Evolutionary conservation across 192 early-diverging fungal species (phyloP).

Genomic region (Pecoramyces ruminantium): DNA sequence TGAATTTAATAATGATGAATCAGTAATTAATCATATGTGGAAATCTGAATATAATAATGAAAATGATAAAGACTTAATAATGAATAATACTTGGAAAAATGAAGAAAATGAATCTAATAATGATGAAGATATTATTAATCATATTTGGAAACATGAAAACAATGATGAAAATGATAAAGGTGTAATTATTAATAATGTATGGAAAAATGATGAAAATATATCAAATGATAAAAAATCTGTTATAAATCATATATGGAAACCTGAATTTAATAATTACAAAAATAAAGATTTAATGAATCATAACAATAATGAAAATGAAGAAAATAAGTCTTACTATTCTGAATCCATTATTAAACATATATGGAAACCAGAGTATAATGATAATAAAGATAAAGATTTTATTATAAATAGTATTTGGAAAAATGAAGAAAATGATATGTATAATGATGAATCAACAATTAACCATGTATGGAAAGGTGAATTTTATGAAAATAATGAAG

Average conservation of each 20-base stretch:
- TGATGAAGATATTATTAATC: not conserved
- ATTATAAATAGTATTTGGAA: not conserved
- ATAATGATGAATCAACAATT: not conserved
- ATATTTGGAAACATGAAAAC: not conserved
- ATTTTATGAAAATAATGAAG: too few species aligned
- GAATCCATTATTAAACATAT: not conserved
- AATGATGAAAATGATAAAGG: not conserved
- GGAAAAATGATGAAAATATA: not conserved
- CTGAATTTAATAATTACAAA: not conserved
- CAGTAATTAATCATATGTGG: too few species aligned
- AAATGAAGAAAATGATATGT: not conserved
- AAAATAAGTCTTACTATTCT: not conserved
- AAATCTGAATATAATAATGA: not conserved
- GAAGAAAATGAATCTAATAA: not conserved
- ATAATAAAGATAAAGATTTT: not conserved
- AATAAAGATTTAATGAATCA: not conserved
- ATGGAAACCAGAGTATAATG: not conserved
- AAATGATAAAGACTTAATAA: not conserved
- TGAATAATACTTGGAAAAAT: not conserved
- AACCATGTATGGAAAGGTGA: not conserved
- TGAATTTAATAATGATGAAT: too few species aligned
- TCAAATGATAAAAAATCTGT: not conserved
- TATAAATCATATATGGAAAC: not conserved
- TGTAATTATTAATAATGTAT: not conserved
- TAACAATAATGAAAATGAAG: not conserved